Evolutionary conservation across 306 rosid species (phyloP).

Genomic region (Alnus glutinosa): DNA sequence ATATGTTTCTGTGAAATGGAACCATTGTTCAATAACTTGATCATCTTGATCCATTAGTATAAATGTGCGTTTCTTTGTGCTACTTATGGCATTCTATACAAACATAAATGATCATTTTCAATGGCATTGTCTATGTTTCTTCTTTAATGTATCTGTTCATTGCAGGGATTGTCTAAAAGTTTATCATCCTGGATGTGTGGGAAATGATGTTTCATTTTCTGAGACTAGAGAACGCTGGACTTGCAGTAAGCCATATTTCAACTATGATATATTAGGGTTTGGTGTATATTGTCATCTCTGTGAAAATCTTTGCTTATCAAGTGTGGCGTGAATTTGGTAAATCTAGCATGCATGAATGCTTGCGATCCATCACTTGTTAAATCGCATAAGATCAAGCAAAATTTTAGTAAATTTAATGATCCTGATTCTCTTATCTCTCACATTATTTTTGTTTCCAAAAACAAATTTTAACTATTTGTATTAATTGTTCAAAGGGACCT

Average conservation of each 20-base stretch:
- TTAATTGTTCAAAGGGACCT: no score
- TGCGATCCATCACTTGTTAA: background rate
- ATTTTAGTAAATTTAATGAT: no score
- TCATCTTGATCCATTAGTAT: background rate
- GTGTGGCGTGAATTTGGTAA: background rate
- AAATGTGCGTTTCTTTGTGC: background rate
- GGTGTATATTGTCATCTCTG: background rate
- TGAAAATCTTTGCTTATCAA: background rate
- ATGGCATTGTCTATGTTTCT: background rate
- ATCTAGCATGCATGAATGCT: background rate
- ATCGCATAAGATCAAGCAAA: no score
- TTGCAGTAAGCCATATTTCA: conserved; percentile 53
- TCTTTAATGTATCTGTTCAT: conserved; percentile 1
- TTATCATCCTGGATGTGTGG: conserved; percentile 57
- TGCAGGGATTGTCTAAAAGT: conserved; percentile 62
- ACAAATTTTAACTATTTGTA: no score
- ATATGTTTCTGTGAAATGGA: background rate
- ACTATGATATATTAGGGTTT: conserved; percentile 9
- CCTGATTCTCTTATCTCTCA: no score
- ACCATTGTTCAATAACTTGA: background rate
- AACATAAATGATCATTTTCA: background rate
- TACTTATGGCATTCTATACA: background rate
- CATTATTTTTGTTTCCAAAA: no score
- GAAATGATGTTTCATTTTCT: conserved; percentile 24
- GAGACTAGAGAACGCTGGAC: conserved; percentile 34